A percentile compares a stretch with the other conserved stretches of the same genome.
Evolutionary conservation across 768 basidiomycete genomes (phyloP).

Genomic region (Mycena latifolia): DNA sequence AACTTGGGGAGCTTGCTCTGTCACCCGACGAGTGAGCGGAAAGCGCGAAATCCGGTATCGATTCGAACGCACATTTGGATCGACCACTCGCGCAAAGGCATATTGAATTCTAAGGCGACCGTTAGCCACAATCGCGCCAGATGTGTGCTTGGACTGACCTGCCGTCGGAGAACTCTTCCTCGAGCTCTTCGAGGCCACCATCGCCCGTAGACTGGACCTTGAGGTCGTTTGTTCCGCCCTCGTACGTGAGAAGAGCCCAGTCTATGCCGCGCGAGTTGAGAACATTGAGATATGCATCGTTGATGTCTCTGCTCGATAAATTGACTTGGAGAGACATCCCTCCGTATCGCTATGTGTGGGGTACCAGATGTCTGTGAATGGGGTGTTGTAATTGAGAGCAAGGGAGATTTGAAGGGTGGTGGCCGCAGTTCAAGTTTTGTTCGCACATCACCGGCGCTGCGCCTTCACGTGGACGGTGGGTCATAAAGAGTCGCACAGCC

Average conservation of each 20-base stretch:
- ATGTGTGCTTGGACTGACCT: slow-evolving; percentile 57
- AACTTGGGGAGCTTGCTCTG: slow-evolving; percentile 91
- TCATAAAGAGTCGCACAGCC: too few relatives aligned
- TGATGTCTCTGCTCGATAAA: slow-evolving; percentile 78
- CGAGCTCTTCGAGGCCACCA: slow-evolving; percentile 90
- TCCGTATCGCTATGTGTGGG: slow-evolving; percentile 12
- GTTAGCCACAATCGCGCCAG: slow-evolving; percentile 24
- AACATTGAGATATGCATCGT: slow-evolving; percentile 81
- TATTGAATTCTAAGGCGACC: slow-evolving; percentile 83
- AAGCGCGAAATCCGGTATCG: neutral
- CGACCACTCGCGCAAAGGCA: slow-evolving; percentile 87
- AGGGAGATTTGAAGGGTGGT: neutral
- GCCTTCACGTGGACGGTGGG: neutral
- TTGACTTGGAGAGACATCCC: slow-evolving; percentile 86
- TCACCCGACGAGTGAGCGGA: slow-evolving; percentile 10
- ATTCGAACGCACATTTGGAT: slow-evolving; percentile 75
- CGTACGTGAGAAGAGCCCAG: slow-evolving; percentile 86
- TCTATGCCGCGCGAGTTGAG: slow-evolving; percentile 75
- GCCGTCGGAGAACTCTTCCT: slow-evolving; percentile 96
- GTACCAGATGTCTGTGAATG: neutral
- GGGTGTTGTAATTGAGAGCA: neutral
- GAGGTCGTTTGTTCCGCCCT: slow-evolving; percentile 85
- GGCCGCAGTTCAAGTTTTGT: slow-evolving; percentile 2
- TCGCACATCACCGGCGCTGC: neutral
- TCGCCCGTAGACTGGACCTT: slow-evolving; percentile 89